phyloP scores from a whole-genome alignment of 2,329 filamentous ascomycete genomes.

The Xylaria sp. region DNA sequence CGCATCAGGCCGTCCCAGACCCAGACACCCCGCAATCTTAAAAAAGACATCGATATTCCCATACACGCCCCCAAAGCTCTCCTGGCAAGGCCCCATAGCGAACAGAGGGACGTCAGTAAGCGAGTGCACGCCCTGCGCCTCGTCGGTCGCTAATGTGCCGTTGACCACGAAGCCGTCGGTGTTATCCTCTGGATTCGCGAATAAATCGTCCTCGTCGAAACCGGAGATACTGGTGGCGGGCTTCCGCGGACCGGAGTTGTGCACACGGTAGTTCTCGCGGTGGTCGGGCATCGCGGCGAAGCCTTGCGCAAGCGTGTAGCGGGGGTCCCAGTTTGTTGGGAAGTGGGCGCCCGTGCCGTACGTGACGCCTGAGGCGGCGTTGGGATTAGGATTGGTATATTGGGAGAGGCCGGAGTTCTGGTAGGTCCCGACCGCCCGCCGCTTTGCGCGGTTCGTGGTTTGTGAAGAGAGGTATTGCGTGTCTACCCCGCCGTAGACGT shows the following conservation, averaged over 20 bases:
- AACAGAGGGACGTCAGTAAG: slow-evolving; percentile 81
- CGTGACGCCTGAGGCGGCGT: slow-evolving; percentile 60
- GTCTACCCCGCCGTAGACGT: slow-evolving; percentile 82
- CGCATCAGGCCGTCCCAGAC: slow-evolving; percentile 50
- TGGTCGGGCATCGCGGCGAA: slow-evolving; percentile 74
- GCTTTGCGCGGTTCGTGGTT: slow-evolving; percentile 71
- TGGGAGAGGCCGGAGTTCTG: slow-evolving; percentile 74
- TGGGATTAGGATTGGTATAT: too few species aligned
- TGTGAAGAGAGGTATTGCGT: slow-evolving; percentile 76
- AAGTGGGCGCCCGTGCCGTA: slow-evolving; percentile 79
- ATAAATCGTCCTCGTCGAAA: slow-evolving; percentile 60
- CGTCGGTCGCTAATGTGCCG: slow-evolving; percentile 70
- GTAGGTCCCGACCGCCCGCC: slow-evolving; percentile 76
- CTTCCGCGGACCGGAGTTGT: slow-evolving; percentile 62
- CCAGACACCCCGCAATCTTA: slow-evolving; percentile 72
- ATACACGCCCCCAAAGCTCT: slow-evolving; percentile 74
- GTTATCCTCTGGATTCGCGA: slow-evolving; percentile 71
- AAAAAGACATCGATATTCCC: slow-evolving; percentile 77
- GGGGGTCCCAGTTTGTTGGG: slow-evolving; percentile 83
- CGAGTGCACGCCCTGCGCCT: slow-evolving; percentile 74
- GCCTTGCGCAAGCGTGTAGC: slow-evolving; percentile 79
- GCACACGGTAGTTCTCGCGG: slow-evolving; percentile 77
- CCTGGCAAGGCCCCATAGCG: slow-evolving; percentile 78
- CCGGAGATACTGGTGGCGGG: slow-evolving; percentile 63
- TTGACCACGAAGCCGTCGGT: slow-evolving; percentile 74